A percentile compares a stretch with the other conserved stretches of the same genome.
Evolutionary conservation across 2,329 filamentous ascomycete species (phyloP).

Genomic region (Blumeria hordei): DNA sequence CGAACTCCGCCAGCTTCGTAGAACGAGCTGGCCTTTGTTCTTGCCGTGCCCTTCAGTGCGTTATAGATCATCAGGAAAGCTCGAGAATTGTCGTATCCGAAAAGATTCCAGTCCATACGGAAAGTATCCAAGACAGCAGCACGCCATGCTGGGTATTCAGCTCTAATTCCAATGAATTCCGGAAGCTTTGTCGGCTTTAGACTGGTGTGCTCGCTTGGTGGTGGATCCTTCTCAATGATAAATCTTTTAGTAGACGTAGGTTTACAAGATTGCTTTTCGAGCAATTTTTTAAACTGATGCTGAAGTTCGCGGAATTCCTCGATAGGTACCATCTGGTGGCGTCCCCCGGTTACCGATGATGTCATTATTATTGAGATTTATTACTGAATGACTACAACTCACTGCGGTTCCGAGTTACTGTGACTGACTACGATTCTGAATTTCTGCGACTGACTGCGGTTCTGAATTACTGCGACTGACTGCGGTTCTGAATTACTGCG

Average conservation of each 20-base stretch:
- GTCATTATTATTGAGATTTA: too few species aligned
- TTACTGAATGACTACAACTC: too few species aligned
- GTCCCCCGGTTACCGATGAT: too few species aligned
- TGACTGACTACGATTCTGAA: too few species aligned
- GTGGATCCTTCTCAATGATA: neutral
- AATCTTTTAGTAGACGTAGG: neutral
- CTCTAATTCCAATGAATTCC: neutral
- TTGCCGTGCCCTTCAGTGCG: neutral
- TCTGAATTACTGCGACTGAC: too few species aligned
- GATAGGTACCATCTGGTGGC: neutral
- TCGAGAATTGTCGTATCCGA: neutral
- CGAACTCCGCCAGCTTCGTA: neutral
- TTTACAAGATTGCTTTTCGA: neutral
- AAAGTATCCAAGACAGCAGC: neutral
- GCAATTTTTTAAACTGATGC: neutral
- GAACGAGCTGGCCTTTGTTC: neutral
- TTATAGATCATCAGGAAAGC: neutral
- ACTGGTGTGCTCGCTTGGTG: neutral
- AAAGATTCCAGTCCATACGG: neutral
- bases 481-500: too few species aligned
- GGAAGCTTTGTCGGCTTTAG: neutral
- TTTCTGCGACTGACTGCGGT: too few species aligned
- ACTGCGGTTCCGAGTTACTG: too few species aligned
- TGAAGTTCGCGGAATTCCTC: neutral
- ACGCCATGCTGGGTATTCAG: neutral